Evolutionary conservation across 192 early-diverging fungal genomes (phyloP), one percentile per base, ranked within the genome.

Genomic region (Rhizophlyctis rosea): DNA sequence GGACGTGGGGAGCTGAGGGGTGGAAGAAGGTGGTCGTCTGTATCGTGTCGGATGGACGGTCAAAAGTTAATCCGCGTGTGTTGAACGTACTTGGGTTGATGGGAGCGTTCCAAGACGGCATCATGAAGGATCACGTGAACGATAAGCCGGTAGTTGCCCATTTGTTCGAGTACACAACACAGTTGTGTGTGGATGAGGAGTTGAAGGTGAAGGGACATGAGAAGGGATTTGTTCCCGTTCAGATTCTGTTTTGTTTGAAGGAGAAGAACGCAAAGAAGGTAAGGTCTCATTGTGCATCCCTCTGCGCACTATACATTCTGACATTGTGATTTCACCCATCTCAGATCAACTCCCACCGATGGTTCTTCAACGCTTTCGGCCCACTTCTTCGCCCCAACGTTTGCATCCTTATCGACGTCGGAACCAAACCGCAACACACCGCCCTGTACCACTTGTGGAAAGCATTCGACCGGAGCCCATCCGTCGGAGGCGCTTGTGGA

Each of bases 331-430:
- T n/a, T n/a, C n/a, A n/a, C n/a, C n/a, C n/a, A n/a, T n/a, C n/a
- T n/a, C 84, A 90, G 81, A 87, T 96, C 79, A 96, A 96, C 82
- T 92, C 90, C 27, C 94, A 96, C 65, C 83, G 94, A 57, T 96
- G 94, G 94, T 96, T 96, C 84, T 96, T 96, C 77, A 93, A 91
- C 69, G 92, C 92, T 24, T 93, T 96, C 69, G 85, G 91, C 1
- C 79, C 85, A 14, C 75, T 91, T 30, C 69, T 96, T 62, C 78
- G 87, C 35, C 94, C 94, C 51, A 87, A 91, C 44, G 86, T 96
- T 25, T 95, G 93, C 64, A 83, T 97, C 47, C 77, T 97, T 11
- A 79, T 97, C 29, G 95, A 97, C 71, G 95, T 96, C 31, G 95
- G 95, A 13, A 97, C 95, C 54, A 87, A 90, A 64, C 91, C 93